Percentiles rank a stretch among this genome's conserved stretches.
These are phyloP conservation scores for Glutinoglossum americanum DNA, from an alignment of 495 filamentous ascomycete species.

Conservation along the genomic window DNA sequence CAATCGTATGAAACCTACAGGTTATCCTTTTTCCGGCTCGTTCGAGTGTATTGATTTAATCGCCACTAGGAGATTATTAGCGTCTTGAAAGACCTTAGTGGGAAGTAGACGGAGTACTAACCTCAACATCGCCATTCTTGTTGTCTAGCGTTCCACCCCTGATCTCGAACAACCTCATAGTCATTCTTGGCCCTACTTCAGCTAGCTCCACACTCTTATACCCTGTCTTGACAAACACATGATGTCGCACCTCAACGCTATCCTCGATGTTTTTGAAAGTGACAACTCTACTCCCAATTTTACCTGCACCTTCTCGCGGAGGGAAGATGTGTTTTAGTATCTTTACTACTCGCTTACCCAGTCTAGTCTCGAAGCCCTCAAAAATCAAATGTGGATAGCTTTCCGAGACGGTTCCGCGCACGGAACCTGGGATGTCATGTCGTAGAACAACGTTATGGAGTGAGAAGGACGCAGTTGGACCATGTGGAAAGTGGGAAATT, in stretches of 20 bases:
- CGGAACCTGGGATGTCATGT: constrained; percentile 74
- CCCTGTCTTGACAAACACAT: constrained; percentile 64
- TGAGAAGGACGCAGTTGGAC: constrained; percentile 76
- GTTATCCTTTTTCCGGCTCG: constrained; percentile 79
- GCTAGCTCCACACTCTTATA: constrained; percentile 80
- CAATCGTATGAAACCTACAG: constrained; percentile 23
- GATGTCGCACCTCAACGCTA: constrained; percentile 68
- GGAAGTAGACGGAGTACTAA: not conserved
- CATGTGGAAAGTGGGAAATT: constrained; percentile 78
- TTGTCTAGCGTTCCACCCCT: constrained; percentile 83
- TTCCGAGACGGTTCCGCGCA: constrained; percentile 80
- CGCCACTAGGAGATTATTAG: constrained; percentile 33
- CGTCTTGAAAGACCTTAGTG: not conserved
- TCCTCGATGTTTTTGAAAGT: constrained; percentile 93
- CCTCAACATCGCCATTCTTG: constrained; percentile 82
- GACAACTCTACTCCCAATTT: constrained; percentile 71
- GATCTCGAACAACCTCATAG: constrained; percentile 90
- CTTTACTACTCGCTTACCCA: constrained; percentile 73
- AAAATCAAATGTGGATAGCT: constrained; percentile 90
- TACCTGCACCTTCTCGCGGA: constrained; percentile 53
- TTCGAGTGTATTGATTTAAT: constrained; percentile 84
- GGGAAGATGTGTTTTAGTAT: constrained; percentile 92
- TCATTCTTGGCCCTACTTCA: constrained; percentile 91
- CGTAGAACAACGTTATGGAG: constrained; percentile 89
- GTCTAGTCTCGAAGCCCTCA: constrained; percentile 65